phyloP scores from a whole-genome alignment of 1,139 yeast genomes.

The Trichomonascaceae sp. region DNA sequence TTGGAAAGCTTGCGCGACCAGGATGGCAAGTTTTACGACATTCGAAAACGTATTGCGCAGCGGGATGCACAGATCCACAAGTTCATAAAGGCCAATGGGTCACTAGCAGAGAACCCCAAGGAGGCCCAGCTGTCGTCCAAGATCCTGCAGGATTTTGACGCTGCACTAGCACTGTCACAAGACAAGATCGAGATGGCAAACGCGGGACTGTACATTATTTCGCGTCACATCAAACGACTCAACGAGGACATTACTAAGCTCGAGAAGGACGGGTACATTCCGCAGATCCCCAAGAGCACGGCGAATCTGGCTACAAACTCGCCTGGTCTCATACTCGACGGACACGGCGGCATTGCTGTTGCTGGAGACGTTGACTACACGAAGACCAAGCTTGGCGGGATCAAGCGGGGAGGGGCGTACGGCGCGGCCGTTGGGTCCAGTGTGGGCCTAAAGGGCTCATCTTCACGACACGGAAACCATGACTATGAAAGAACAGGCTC shows the following conservation, averaged over 20 bases:
- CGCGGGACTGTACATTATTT: conserved; percentile 63
- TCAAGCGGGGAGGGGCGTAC: too few species aligned
- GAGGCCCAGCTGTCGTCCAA: conserved; percentile 56
- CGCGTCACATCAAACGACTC: conserved; percentile 60
- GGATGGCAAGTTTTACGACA: conserved; percentile 56
- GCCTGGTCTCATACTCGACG: background rate
- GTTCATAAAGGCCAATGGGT: conserved; percentile 72
- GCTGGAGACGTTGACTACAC: background rate
- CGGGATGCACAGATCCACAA: conserved; percentile 74
- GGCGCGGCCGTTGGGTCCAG: background rate
- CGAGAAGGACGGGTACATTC: conserved; percentile 68
- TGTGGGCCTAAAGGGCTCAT: too few species aligned
- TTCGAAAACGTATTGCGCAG: conserved; percentile 51
- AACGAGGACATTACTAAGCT: conserved; percentile 66
- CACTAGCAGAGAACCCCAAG: conserved; percentile 68
- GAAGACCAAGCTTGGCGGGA: too few species aligned
- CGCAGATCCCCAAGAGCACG: conserved; percentile 21
- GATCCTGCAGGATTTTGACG: conserved; percentile 55
- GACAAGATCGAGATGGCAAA: conserved; percentile 73
- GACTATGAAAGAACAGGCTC: too few species aligned
- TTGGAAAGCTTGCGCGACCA: conserved; percentile 66
- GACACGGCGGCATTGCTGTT: background rate
- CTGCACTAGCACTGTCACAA: conserved; percentile 49
- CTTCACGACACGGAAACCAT: too few species aligned
- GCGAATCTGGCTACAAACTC: conserved; percentile 1